Evolutionary conservation across 2,329 filamentous ascomycete species (phyloP), one percentile per base, ranked within the genome.

Genomic region (Saccharata proteae): DNA sequence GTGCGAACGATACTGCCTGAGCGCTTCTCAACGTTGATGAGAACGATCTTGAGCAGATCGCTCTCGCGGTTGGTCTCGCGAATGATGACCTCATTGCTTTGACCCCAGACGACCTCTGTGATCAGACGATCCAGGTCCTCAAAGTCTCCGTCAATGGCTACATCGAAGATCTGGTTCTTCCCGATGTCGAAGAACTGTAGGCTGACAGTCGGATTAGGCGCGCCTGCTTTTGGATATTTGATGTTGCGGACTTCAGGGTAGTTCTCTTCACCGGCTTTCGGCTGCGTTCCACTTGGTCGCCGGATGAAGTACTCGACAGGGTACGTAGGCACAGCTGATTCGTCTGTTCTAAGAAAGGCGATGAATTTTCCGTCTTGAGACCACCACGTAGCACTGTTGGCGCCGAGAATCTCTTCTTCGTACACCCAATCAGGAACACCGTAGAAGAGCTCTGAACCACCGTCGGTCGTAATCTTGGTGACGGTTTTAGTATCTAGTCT

Each of bases 371-470:
- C 90, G 51, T 92, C 83, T 20, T 77, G 70, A 19, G 84, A 88
- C 86, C 86, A 98, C 90, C 92, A 98, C 1, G 86, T 92, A 4
- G 82, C 88, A 38, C 73, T 83, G 43, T 82, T 80, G 2, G 72
- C 78, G 10, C 64, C 56, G 39, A 96, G 82, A 3, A 93, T 83
- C 53, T 93, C 84, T 45, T 80, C 75, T 49, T 92, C 83, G 47
- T 93, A 93, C 0, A 96, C 90, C 90, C 90, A 98, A 54, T 98
- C 92, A 1, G 90, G 90, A 13, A 94, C 74, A 12, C 90, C 90
- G 46, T 98, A 94, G 57, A 98, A 98, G 37, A 90, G 74, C 44
- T 96, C 76, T 1, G 75, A 65, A 0, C 88, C 83, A 9, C 92
- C 90, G 49, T 98, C 88, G 32, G 65, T 74, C 2, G 90, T 96